Percentiles rank a stretch among this genome's conserved stretches.
These are phyloP conservation scores for Wallacemonas sp. DNA, from an alignment of 208 protist genomes.

Conservation along the genomic window DNA sequence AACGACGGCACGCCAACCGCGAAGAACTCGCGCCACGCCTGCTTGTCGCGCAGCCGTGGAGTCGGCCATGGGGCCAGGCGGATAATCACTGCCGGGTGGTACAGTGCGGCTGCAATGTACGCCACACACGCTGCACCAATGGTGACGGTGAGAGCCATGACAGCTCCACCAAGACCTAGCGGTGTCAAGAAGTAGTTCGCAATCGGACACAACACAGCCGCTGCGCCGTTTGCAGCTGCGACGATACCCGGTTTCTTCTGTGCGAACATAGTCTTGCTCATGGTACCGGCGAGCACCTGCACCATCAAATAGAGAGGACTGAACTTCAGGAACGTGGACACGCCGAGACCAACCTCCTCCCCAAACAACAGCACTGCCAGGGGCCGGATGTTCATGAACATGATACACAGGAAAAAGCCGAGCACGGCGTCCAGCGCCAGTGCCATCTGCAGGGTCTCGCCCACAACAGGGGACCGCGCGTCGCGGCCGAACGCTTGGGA, in stretches of 20 bases:
- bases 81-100: constrained; percentile 57
- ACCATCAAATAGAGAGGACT: constrained; percentile 56
- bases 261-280: constrained; percentile 71
- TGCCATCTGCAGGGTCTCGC: constrained; percentile 62
- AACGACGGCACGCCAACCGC: constrained; percentile 54
- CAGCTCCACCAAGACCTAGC: constrained; percentile 54
- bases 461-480: constrained; percentile 52
- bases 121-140: constrained; percentile 38
- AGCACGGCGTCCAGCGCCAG: constrained; percentile 48
- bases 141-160: constrained; percentile 38
- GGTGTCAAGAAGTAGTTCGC: constrained; percentile 65
- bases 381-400: constrained; percentile 47
- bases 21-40: constrained; percentile 53
- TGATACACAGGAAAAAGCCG: constrained; percentile 46
- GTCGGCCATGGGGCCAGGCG: constrained; percentile 61
- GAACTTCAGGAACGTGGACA: constrained; percentile 48
- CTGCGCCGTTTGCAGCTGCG: constrained; percentile 46
- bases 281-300: constrained; percentile 55
- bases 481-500: constrained; percentile 72
- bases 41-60: constrained; percentile 37
- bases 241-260: constrained; percentile 58
- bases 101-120: constrained; percentile 39
- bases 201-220: constrained; percentile 47
- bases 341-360: constrained; percentile 40
- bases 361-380: constrained; percentile 48